Percentiles rank a stretch among this genome's conserved stretches.
Evolutionary conservation across 2,329 filamentous ascomycete genomes (phyloP).

Genomic region (Xylaria sp.): DNA sequence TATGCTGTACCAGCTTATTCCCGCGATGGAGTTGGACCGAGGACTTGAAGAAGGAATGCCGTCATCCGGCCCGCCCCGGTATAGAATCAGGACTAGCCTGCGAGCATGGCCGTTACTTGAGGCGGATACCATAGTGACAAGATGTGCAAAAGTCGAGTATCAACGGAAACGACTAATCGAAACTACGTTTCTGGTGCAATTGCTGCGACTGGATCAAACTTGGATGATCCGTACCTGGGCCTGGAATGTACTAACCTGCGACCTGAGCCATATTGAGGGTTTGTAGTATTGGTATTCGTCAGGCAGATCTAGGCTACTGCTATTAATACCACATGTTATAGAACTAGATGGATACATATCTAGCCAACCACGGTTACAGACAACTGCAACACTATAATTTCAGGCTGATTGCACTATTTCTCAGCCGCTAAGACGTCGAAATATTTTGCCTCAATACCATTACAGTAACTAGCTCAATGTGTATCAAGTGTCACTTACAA

Average conservation of each 20-base stretch:
- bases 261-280: constrained; percentile 16
- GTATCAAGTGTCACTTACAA: background rate
- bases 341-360: background rate
- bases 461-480: background rate
- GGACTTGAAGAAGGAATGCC: constrained; percentile 6
- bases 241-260: constrained; percentile 3
- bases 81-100: constrained; percentile 1
- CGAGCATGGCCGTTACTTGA: background rate
- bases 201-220: constrained; percentile 5
- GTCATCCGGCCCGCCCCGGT: constrained; percentile 20
- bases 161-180: too few species aligned
- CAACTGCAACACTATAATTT: constrained; percentile 32
- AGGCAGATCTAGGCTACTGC: background rate
- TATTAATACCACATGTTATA: constrained; percentile 9
- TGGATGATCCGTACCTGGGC: background rate
- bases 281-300: background rate
- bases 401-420: constrained; percentile 22
- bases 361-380: constrained; percentile 12
- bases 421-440: constrained; percentile 2
- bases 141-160: too few species aligned
- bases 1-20: background rate
- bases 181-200: background rate
- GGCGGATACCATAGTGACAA: background rate
- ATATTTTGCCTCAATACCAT: background rate
- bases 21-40: background rate